phyloP scores from a whole-genome alignment of 768 basidiomycete species.

The Crucibulum laeve region DNA sequence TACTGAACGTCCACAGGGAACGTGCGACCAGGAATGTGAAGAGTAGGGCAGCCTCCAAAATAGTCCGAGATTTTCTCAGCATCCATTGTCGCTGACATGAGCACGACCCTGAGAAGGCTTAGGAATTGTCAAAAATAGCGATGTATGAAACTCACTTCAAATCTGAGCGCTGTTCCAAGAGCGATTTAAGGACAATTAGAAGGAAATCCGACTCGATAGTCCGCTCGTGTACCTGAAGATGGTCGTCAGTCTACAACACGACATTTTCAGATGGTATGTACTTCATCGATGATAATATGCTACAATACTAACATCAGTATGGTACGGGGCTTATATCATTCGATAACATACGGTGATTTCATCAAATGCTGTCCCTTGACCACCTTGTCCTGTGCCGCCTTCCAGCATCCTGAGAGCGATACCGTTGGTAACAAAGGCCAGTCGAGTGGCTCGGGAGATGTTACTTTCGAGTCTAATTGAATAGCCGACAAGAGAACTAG shows the following conservation, averaged over 20 bases:
- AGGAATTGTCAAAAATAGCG: slow-evolving; percentile 3
- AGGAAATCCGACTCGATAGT: slow-evolving; percentile 98
- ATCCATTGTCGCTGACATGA: slow-evolving; percentile 97
- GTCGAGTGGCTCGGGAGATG: slow-evolving; percentile 69
- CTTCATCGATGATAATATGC: slow-evolving; percentile 97
- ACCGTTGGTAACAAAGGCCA: slow-evolving; percentile 89
- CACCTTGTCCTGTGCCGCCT: slow-evolving; percentile 63
- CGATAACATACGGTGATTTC: slow-evolving; percentile 76
- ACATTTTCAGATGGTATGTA: slow-evolving; percentile 18
- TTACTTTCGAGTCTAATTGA: slow-evolving; percentile 91
- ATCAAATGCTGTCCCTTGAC: slow-evolving; percentile 80
- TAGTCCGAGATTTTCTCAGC: slow-evolving; percentile 84
- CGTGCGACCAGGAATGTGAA: slow-evolving; percentile 90
- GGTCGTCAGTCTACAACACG: slow-evolving; percentile 1
- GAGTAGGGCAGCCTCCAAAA: slow-evolving; percentile 81
- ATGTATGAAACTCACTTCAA: slow-evolving; percentile 57
- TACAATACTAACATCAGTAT: slow-evolving; percentile 19
- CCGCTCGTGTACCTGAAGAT: slow-evolving; percentile 80
- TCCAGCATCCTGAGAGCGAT: slow-evolving; percentile 98
- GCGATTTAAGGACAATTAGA: slow-evolving; percentile 84
- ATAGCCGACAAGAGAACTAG: slow-evolving; percentile 84
- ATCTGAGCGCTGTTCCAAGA: slow-evolving; percentile 71
- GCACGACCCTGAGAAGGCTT: slow-evolving; percentile 57
- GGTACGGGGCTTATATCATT: slow-evolving; percentile 3
- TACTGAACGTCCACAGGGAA: slow-evolving; percentile 87